Base-by-base conservation (phyloP, 176 grass and related monocot genomes). In the Elymus sibiricus region DNA sequence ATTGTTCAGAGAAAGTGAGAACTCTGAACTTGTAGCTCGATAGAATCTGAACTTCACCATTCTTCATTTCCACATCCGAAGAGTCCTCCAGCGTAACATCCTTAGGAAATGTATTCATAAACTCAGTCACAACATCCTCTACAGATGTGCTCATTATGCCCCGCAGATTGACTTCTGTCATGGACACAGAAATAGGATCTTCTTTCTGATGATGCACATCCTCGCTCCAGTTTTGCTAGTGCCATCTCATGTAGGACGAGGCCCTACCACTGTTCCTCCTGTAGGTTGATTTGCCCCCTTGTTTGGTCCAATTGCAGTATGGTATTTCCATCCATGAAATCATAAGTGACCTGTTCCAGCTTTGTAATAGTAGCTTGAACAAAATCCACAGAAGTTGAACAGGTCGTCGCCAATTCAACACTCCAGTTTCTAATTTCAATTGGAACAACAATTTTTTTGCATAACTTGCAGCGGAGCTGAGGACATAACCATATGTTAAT, bases 281-380 rank as follows among this genome's bases (percentile, higher is more conserved):
- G 69, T 16, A 72, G 82, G 72, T 51, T 83, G 70, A 66, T 86
- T 86, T 77, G n/a, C n/a, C 64, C 86, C 49, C 26, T 83, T 72
- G 55, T 90, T 82, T 71, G 22, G 10, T 90, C 88, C 88, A 90
- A 79, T 35, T 86, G 79, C 9, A 86, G 44, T 86, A 90, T 90
- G 60, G 79, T 83, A 22, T 86, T 86, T 60, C 84, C 84, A 73
- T 86, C 84, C 13, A 67, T 34, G 9, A 22, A 74, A 86, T 47
- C 61, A 76, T 64, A 29, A 82, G 14, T 61, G 62, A 49, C 27
- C n/a, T 77, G 70, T 53, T 65, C 73, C 63, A 78, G 14, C 29
- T 90, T 83, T 1, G 53, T n/a, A 65, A 56, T 22, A 64, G 63
- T 77, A 53, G 40, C 38, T 64, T 79, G 79, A 61, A 77, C 46